Evolutionary conservation across 192 early-diverging fungal genomes (phyloP).

Genomic region (Diversispora epigaea): DNA sequence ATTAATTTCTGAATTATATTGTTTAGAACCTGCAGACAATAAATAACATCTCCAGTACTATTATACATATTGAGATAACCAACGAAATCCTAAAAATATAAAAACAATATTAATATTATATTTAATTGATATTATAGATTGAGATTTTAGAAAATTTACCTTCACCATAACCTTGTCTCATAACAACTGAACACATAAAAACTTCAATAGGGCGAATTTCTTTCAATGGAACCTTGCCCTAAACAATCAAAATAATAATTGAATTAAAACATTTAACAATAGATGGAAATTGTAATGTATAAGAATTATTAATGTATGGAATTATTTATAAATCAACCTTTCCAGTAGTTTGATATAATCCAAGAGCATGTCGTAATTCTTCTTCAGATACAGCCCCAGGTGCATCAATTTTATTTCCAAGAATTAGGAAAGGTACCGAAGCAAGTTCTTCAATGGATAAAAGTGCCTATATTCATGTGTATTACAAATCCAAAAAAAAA

Average conservation of each 20-base stretch:
- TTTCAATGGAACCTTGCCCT: conserved; percentile 89
- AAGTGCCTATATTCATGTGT: conserved; percentile 77
- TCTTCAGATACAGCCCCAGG: conserved; percentile 92
- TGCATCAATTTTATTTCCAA: conserved; percentile 99
- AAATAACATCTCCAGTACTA: too few relatives aligned
- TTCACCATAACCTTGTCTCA: conserved; percentile 98
- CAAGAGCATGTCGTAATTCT: conserved; percentile 79
- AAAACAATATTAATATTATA: too few relatives aligned
- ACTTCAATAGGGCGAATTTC: conserved; percentile 97
- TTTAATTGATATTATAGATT: too few relatives aligned
- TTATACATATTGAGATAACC: too few relatives aligned
- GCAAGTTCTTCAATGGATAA: conserved; percentile 92
- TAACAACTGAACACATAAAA: conserved; percentile 98
- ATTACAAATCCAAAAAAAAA: background rate
- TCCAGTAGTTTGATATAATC: conserved; percentile 96
- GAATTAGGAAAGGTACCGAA: conserved; percentile 90
- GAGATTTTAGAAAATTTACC: conserved; percentile 56
- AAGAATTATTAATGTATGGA: too few relatives aligned
- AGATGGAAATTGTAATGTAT: too few relatives aligned
- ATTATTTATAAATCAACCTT: conserved; percentile 63
- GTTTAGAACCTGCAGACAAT: too few relatives aligned
- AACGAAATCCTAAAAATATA: too few relatives aligned
- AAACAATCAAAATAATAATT: conserved; percentile 24
- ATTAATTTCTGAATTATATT: too few relatives aligned
- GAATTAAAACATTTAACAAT: conserved; percentile 10